Evolutionary conservation across 352 stramenopile genomes (phyloP).

Genomic region (Blastocystis sp.): DNA sequence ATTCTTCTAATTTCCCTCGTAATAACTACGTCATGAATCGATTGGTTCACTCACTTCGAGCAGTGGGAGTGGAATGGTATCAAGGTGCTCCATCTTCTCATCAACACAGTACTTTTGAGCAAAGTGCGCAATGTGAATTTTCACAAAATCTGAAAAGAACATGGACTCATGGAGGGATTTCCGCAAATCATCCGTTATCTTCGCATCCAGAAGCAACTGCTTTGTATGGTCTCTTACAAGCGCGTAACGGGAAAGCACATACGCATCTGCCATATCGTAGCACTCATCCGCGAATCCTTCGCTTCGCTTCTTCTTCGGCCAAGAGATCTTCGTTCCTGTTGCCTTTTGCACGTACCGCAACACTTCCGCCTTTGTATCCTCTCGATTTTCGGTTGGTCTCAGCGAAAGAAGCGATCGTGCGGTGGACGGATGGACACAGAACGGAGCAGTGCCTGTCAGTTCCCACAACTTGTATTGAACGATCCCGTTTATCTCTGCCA

Average conservation of each 20-base stretch:
- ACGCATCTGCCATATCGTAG: constrained; percentile 50
- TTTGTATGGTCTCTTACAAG: not conserved
- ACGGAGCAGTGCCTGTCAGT: not conserved
- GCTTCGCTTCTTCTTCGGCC: not conserved
- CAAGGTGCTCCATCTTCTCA: not conserved
- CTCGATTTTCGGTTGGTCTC: not conserved
- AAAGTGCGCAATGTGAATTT: not conserved
- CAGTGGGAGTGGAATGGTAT: not conserved
- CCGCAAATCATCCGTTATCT: not conserved
- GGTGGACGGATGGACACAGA: constrained; percentile 26
- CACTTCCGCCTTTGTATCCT: constrained; percentile 29
- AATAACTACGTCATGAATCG: too few species aligned
- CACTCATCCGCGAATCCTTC: constrained; percentile 10
- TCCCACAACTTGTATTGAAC: constrained; percentile 42
- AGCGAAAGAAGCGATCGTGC: constrained; percentile 10
- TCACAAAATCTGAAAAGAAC: constrained; percentile 9
- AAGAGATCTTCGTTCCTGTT: not conserved
- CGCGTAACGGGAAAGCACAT: not conserved
- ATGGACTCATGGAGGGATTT: not conserved
- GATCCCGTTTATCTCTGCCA: constrained; percentile 40
- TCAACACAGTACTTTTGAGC: not conserved
- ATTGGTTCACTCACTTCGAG: too few species aligned
- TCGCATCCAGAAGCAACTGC: not conserved
- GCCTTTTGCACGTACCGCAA: constrained; percentile 18
- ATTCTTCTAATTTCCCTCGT: too few species aligned